These are phyloP conservation scores for Hortaea sp. DNA, from an alignment of 2,329 filamentous ascomycete genomes.

Conservation along the genomic window DNA sequence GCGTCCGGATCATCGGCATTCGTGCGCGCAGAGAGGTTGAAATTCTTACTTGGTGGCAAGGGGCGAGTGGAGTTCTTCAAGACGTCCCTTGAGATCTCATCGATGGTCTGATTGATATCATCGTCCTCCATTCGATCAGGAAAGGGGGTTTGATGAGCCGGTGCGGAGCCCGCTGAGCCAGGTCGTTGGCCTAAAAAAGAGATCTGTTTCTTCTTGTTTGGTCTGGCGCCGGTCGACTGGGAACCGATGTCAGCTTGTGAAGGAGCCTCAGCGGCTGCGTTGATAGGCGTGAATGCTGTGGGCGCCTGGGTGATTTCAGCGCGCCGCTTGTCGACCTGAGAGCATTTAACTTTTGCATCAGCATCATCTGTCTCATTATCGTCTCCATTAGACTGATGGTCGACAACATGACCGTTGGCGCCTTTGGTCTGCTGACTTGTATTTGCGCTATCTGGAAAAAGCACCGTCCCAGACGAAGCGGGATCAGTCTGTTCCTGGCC, in stretches of 20 bases:
- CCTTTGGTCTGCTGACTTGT: not conserved
- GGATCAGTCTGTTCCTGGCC: too few relatives aligned
- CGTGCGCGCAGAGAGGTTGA: not conserved
- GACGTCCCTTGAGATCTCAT: slow-evolving; percentile 10
- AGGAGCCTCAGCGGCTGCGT: not conserved
- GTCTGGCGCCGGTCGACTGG: too few relatives aligned
- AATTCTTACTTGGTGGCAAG: slow-evolving; percentile 8
- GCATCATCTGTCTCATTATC: not conserved
- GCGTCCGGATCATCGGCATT: not conserved
- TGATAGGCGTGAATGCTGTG: too few relatives aligned
- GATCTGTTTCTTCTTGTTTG: not conserved
- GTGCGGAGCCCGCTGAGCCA: slow-evolving; percentile 4
- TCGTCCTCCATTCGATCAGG: slow-evolving; percentile 5
- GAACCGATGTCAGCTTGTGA: not conserved
- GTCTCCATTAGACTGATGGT: not conserved
- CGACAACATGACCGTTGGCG: not conserved
- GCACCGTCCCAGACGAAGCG: not conserved
- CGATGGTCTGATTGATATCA: slow-evolving; percentile 7
- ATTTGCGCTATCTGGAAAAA: not conserved
- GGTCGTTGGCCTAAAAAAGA: slow-evolving; percentile 11
- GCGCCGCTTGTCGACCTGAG: too few relatives aligned
- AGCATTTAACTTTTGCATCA: not conserved
- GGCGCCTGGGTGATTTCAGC: too few relatives aligned
- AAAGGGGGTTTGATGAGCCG: not conserved
- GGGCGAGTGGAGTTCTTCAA: slow-evolving; percentile 6